Conservation (phyloP, 179 eudicot genomes). For the Spergularia azorica region DNA sequence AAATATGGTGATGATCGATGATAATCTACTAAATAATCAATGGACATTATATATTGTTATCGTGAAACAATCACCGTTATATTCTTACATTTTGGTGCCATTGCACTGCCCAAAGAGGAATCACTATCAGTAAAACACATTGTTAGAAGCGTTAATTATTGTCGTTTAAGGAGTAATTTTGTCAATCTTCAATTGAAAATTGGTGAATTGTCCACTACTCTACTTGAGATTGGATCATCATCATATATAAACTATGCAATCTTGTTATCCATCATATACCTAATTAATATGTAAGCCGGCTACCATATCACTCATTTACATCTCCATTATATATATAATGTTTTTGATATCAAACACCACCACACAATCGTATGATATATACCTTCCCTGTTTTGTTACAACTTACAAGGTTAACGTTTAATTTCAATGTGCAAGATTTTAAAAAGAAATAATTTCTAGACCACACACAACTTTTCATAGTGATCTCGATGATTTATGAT, state of each 20-base stretch:
- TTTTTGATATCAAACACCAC: too few species aligned
- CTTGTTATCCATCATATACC: slow-evolving; percentile 1
- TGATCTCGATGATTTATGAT: too few species aligned
- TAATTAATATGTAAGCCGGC: too few species aligned
- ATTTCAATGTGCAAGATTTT: too few species aligned
- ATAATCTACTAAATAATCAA: not conserved
- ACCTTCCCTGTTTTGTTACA: too few species aligned
- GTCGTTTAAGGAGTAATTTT: slow-evolving; percentile 11
- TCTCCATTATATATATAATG: too few species aligned
- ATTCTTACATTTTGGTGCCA: not conserved
- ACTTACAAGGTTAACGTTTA: too few species aligned
- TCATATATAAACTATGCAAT: not conserved
- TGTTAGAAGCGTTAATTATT: not conserved
- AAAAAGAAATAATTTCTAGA: too few species aligned
- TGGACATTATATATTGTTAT: not conserved
- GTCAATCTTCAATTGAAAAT: slow-evolving; percentile 3
- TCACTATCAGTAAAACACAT: slow-evolving; percentile 3
- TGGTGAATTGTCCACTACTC: not conserved
- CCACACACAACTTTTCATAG: too few species aligned
- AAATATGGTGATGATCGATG: not conserved
- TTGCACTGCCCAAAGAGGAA: slow-evolving; percentile 20
- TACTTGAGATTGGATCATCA: slow-evolving; percentile 21
- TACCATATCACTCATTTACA: too few species aligned
- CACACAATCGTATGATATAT: too few species aligned
- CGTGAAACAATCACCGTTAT: not conserved